These are phyloP conservation scores for Poronia punctata DNA, from an alignment of 495 filamentous ascomycete species.

Conservation along the genomic window DNA sequence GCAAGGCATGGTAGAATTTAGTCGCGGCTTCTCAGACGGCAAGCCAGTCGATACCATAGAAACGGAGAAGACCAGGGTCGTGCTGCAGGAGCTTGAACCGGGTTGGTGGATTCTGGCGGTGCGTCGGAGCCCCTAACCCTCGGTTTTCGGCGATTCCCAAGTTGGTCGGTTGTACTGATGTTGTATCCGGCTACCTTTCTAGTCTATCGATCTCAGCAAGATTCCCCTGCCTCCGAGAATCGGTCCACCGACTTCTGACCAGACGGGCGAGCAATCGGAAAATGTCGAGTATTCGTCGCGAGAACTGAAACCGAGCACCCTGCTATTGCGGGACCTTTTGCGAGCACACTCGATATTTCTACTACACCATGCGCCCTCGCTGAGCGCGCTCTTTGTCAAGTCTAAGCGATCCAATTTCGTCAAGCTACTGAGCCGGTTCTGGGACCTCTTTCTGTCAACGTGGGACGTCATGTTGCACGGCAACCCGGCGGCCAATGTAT, in stretches of 20 bases:
- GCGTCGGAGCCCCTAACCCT: conserved; percentile 17
- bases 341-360: conserved; percentile 80
- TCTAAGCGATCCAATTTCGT: conserved; percentile 40
- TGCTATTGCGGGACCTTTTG: conserved; percentile 72
- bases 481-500: conserved; percentile 73
- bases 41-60: conserved; percentile 76
- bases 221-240: conserved; percentile 38
- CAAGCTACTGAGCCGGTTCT: conserved; percentile 68
- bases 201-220: conserved; percentile 72
- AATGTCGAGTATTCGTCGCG: conserved; percentile 71
- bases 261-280: conserved; percentile 23
- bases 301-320: conserved; percentile 74
- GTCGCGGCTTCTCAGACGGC: conserved; percentile 74
- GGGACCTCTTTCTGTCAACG: conserved; percentile 68
- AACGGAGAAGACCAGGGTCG: conserved; percentile 77
- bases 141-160: not conserved
- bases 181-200: not conserved
- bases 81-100: conserved; percentile 70
- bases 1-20: conserved; percentile 94
- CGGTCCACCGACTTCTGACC: conserved; percentile 13
- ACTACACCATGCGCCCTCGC: conserved; percentile 70
- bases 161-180: too few relatives aligned
- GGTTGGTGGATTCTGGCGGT: conserved; percentile 96
- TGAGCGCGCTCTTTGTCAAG: conserved; percentile 58
- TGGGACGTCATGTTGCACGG: conserved; percentile 91